Conservation (phyloP, 2,329 filamentous ascomycete genomes). For the Trichoderma guizhouense region DNA sequence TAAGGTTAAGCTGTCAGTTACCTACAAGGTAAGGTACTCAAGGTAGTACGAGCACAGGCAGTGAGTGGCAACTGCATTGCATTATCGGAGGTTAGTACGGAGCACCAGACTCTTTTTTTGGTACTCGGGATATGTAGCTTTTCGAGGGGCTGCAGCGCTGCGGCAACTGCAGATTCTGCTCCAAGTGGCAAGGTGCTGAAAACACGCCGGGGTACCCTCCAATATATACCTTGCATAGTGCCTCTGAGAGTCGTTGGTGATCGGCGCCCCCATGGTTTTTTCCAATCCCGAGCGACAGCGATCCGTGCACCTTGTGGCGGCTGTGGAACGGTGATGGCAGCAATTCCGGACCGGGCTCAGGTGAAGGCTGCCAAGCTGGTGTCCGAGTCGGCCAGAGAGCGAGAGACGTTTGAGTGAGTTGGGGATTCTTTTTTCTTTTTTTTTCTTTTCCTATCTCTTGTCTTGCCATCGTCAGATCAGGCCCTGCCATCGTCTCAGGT, state of each 20-base stretch:
- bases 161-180: background rate
- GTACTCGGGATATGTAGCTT: background rate
- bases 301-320: background rate
- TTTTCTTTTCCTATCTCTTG: background rate
- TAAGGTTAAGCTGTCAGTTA: background rate
- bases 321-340: constrained; percentile 13
- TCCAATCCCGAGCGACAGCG: background rate
- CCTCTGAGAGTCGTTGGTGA: background rate
- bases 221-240: background rate
- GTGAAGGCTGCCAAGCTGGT: constrained; percentile 11
- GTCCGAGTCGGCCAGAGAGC: constrained; percentile 29
- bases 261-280: constrained; percentile 10
- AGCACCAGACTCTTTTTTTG: background rate
- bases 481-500: too few species aligned
- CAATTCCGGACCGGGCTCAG: background rate
- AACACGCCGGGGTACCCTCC: background rate
- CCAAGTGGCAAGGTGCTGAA: background rate
- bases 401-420: constrained; percentile 32
- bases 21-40: background rate
- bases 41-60: background rate
- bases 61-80: background rate
- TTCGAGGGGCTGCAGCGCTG: background rate
- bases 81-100: background rate
- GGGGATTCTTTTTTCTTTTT: background rate
- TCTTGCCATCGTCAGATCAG: background rate